Evolutionary conservation across 1,139 yeast genomes (phyloP), one percentile per base, ranked within the genome.

Genomic region (Suhomyces bribrorum): DNA sequence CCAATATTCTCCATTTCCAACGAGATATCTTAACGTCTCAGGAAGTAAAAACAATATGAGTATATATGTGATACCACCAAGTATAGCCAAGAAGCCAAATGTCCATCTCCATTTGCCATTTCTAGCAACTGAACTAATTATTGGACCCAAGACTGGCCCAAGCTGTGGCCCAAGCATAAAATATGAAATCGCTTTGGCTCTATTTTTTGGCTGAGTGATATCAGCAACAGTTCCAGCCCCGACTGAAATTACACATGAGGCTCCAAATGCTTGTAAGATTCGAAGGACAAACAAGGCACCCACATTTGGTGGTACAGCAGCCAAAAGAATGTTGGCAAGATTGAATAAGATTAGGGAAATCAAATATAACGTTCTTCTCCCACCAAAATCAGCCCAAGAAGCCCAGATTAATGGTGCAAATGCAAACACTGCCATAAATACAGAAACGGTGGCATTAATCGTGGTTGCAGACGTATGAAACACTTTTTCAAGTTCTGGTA

Each of bases 111-210:
- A 77, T 5, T 63, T 32, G 3, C 61, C 60, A 29, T 59, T 48
- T 0, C 66, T 60, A 2, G 71, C 59, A 51, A 61, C 49, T 2
- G 70, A 61, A 16, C 79, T 69, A 14, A 77, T 50, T 7, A 77
- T 57, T 0, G 83, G 83, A 0, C 83, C 84, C 11, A 78, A 33
- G 3, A 78, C 64, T 1, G 84, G 83, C 0, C 83, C 84, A 43
- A 77, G 48, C 45, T 77, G 81, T 0, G 83, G 83, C 0, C 84
- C 84, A 52, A 77, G 49, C 81, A 79, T 77, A 41, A 76, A 77
- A 40, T 71, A 66, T 0, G 81, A 73, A 17, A 78, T 73, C 1
- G 73, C 73, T 38, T 65, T 73, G 0, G 75, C 83, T 46, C 83
- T 59, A 31, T 64, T 46, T 38, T 62, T 65, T 3, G 81, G 79